phyloP scores from a whole-genome alignment of 805 yeast species.

The Zygotorulaspora florentina region DNA sequence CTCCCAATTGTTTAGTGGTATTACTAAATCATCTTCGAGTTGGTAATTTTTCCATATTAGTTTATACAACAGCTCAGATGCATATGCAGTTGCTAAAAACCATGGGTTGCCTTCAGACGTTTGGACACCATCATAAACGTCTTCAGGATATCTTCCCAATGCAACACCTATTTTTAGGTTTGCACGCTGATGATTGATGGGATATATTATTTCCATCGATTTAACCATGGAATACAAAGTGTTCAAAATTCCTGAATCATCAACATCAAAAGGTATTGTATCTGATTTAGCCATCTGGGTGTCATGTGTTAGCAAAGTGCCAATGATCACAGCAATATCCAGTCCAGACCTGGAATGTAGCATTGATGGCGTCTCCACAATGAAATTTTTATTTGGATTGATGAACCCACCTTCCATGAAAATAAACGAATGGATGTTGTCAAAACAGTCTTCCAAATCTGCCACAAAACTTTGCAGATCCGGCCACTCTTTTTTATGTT shows the following conservation, averaged over 20 bases:
- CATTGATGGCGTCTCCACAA: conserved; percentile 64
- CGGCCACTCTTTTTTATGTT: conserved; percentile 1
- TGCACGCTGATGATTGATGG: conserved; percentile 57
- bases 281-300: conserved; percentile 37
- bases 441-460: conserved; percentile 19
- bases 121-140: conserved; percentile 72
- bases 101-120: conserved; percentile 86
- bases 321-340: conserved; percentile 66
- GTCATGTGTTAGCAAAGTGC: conserved; percentile 40
- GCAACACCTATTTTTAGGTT: conserved; percentile 50
- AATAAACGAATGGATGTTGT: conserved; percentile 25
- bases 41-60: conserved; percentile 44
- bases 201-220: conserved; percentile 72
- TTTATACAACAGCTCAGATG: conserved; percentile 59
- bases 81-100: conserved; percentile 75
- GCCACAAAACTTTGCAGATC: conserved; percentile 20
- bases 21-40: conserved; percentile 41
- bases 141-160: conserved; percentile 91
- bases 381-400: conserved; percentile 43
- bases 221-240: conserved; percentile 58
- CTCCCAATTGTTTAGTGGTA: conserved; percentile 28
- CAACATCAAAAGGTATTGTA: conserved; percentile 53
- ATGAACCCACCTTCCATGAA: conserved; percentile 36
- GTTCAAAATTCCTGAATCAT: conserved; percentile 53
- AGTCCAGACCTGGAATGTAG: conserved; percentile 59